Evolutionary conservation across 1,284 basidiomycete species (phyloP).

Genomic region (Ceratobasidium sp.): DNA sequence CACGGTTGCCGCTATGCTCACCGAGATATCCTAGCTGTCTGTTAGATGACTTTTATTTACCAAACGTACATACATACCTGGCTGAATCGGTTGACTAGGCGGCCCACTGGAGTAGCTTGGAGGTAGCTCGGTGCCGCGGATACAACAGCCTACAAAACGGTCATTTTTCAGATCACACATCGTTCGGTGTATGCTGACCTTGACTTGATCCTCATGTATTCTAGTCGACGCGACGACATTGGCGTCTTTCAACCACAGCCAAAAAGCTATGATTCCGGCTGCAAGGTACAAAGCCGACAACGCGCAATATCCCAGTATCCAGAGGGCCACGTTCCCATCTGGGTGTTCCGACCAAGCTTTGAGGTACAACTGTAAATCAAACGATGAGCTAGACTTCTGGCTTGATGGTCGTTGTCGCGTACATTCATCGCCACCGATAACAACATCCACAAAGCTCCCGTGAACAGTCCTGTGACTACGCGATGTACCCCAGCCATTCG

Average conservation of each 20-base stretch:
- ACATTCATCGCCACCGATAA: not conserved
- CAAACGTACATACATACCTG: conserved; percentile 12
- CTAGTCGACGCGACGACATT: conserved; percentile 2
- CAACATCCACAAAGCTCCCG: not conserved
- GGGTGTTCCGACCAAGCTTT: conserved; percentile 17
- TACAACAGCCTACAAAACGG: not conserved
- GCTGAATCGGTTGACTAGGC: conserved; percentile 14
- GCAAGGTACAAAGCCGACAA: not conserved
- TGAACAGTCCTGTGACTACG: not conserved
- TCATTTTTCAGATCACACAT: not conserved
- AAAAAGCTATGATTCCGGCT: not conserved
- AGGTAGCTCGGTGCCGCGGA: conserved; percentile 2
- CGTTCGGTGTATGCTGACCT: not conserved
- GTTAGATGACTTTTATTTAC: not conserved
- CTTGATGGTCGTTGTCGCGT: not conserved
- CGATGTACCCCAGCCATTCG: conserved; percentile 19
- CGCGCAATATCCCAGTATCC: conserved; percentile 8
- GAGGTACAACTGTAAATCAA: conserved; percentile 1
- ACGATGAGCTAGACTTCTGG: not conserved
- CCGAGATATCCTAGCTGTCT: conserved; percentile 1
- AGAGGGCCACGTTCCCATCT: not conserved
- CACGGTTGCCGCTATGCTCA: not conserved
- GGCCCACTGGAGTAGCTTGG: not conserved
- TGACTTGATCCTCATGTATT: conserved; percentile 9
- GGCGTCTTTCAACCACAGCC: not conserved